Evolutionary conservation across 1,139 yeast species (phyloP).

Genomic region (Hansenula anomala): DNA sequence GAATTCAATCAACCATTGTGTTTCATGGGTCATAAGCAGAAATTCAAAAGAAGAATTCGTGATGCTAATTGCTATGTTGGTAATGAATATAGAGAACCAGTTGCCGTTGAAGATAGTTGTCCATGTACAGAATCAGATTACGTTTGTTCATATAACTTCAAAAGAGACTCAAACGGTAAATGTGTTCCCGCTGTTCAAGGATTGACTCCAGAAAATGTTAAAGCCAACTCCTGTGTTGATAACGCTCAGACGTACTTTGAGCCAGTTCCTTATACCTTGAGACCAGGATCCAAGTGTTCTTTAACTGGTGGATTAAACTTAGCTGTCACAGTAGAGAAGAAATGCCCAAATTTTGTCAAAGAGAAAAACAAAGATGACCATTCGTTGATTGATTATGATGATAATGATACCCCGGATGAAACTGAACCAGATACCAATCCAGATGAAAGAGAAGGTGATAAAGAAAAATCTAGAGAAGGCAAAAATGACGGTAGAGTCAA

Average conservation of each 20-base stretch:
- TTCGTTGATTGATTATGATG: constrained; percentile 21
- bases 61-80: constrained; percentile 66
- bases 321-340: constrained; percentile 5
- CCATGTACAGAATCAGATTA: constrained; percentile 61
- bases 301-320: constrained; percentile 11
- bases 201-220: constrained; percentile 28
- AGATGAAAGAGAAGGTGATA: constrained; percentile 34
- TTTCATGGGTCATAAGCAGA: constrained; percentile 69
- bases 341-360: constrained; percentile 31
- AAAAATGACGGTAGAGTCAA: constrained; percentile 30
- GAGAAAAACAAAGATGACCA: constrained; percentile 11
- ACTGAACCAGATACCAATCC: constrained; percentile 26
- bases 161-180: constrained; percentile 32
- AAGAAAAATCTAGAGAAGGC: constrained; percentile 26
- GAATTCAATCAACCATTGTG: constrained; percentile 34
- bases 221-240: constrained; percentile 19
- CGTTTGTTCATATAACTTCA: constrained; percentile 67
- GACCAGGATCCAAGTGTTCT: constrained; percentile 41
- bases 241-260: constrained; percentile 10
- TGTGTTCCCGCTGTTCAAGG: constrained; percentile 47
- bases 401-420: constrained; percentile 36
- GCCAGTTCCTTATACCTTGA: constrained; percentile 22
- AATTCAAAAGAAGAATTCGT: constrained; percentile 60
- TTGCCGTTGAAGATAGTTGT: constrained; percentile 55
- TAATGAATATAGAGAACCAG: constrained; percentile 54